Conservation (phyloP, 2,329 filamentous ascomycete species). For the Pleoardoris graminearum region DNA sequence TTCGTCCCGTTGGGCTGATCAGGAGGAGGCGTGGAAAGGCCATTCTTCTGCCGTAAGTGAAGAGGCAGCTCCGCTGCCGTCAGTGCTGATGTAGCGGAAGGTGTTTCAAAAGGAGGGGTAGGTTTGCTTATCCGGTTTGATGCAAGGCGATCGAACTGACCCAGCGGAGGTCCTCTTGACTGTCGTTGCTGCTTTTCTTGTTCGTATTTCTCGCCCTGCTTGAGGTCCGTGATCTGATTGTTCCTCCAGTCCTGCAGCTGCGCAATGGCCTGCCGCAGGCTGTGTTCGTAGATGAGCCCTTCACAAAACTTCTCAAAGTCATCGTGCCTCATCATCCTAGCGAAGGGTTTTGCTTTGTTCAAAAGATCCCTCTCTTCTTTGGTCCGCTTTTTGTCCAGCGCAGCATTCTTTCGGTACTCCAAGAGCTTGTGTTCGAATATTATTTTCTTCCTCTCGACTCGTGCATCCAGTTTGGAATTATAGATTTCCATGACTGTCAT, state of each 20-base stretch:
- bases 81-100: conserved; percentile 73
- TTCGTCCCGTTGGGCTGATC: conserved; percentile 52
- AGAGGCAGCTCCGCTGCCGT: conserved; percentile 78
- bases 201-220: conserved; percentile 90
- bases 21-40: conserved; percentile 47
- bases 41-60: conserved; percentile 53
- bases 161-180: conserved; percentile 68
- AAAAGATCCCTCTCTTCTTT: conserved; percentile 92
- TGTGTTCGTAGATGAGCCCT: conserved; percentile 86
- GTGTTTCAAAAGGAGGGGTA: conserved; percentile 66
- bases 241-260: conserved; percentile 94
- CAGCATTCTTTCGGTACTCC: conserved; percentile 89
- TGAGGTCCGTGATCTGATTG: conserved; percentile 80
- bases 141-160: conserved; percentile 83
- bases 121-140: conserved; percentile 69
- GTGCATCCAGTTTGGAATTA: conserved; percentile 85
- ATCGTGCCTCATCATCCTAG: conserved; percentile 90
- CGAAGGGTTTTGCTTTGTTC: conserved; percentile 94
- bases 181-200: conserved; percentile 78
- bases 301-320: conserved; percentile 88
- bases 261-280: conserved; percentile 82
- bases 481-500: conserved; percentile 98
- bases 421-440: conserved; percentile 94
- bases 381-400: conserved; percentile 88
- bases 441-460: conserved; percentile 93